These are phyloP conservation scores for Perilla frutescens DNA, from an alignment of 257 asterid species.

Conservation along the genomic window DNA sequence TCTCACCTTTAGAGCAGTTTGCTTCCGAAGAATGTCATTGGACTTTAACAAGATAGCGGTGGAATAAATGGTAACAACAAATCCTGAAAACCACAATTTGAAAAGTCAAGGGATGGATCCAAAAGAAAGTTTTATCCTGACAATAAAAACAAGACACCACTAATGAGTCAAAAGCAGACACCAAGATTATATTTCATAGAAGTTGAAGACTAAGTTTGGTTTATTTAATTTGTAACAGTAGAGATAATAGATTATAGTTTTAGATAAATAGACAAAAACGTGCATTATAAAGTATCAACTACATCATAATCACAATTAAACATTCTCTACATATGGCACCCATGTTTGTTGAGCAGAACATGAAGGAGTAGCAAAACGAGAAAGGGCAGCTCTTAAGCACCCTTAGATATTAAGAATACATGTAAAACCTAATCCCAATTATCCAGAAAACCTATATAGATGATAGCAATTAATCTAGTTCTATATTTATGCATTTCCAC, in stretches of 20 bases:
- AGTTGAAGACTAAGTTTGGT: conserved; percentile 21
- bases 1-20: conserved; percentile 90
- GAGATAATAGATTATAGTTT: conserved; percentile 23
- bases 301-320: conserved; percentile 24
- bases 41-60: conserved; percentile 84
- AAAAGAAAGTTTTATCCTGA: neutral
- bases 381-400: conserved; percentile 5
- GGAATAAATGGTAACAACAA: conserved; percentile 75
- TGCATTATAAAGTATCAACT: conserved; percentile 13
- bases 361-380: conserved; percentile 9
- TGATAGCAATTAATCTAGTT: neutral
- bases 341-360: conserved; percentile 19
- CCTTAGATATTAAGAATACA: conserved; percentile 5
- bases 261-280: conserved; percentile 16
- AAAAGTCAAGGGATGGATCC: conserved; percentile 24
- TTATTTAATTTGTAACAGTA: conserved; percentile 18
- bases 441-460: conserved; percentile 1
- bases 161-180: conserved; percentile 4
- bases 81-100: conserved; percentile 54
- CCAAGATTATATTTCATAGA: conserved; percentile 18
- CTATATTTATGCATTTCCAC: conserved; percentile 19
- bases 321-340: conserved; percentile 14
- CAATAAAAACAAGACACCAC: neutral
- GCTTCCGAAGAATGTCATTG: conserved; percentile 86
- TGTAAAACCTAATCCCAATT: conserved; percentile 1